Evolutionary conservation across 2,329 filamentous ascomycete genomes (phyloP), one percentile per base, ranked within the genome.

Genomic region (Pochonia chlamydosporia): DNA sequence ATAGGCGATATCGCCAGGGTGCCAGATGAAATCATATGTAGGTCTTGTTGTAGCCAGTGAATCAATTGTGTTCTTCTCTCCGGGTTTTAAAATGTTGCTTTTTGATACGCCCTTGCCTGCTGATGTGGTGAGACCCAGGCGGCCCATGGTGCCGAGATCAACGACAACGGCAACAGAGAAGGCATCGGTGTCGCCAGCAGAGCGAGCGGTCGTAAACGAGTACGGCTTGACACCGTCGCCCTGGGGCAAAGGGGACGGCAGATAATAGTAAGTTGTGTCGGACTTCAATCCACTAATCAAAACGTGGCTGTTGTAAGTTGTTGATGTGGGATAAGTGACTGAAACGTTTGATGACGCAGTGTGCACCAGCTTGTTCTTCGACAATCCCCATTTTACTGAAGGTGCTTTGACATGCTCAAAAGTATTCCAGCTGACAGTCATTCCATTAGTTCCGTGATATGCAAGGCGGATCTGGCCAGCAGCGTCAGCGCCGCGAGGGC

Each of bases 31-130:
- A 52, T 81, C 76, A 54, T 79, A 81, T 48, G 75, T 68, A 52
- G 79, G 62, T 24, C 74, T 65, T 2, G 68, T 78, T 10, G 61
- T 56, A 2, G 75, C 74, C 1, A 81, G 68, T 3, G 69, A 69
- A 14, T 67, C 69, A 48, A 81, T 81, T 14, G 78, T 81, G 3
- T 74, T 76, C 60, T 79, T 76, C 54, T 80, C 76, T 1, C 78
- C 63, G 13, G 70, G 69, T 5, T 45, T 48, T 39, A 47, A 21
- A 9, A 35, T 41, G 33, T 40, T 41, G 21, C 41, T 39, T 13
- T 23, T n/a, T 7, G 24, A 18, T n/a, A 35, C 25, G 3, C 25
- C 25, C 10, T 30, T 33, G 16, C 47, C 50, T 3, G 42, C 47
- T 30, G 26, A 35, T 20, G 43, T 49, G 6, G 49, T 51, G 28